phyloP scores from a whole-genome alignment of 2,329 filamentous ascomycete species.

The Parastagonospora nodorum region DNA sequence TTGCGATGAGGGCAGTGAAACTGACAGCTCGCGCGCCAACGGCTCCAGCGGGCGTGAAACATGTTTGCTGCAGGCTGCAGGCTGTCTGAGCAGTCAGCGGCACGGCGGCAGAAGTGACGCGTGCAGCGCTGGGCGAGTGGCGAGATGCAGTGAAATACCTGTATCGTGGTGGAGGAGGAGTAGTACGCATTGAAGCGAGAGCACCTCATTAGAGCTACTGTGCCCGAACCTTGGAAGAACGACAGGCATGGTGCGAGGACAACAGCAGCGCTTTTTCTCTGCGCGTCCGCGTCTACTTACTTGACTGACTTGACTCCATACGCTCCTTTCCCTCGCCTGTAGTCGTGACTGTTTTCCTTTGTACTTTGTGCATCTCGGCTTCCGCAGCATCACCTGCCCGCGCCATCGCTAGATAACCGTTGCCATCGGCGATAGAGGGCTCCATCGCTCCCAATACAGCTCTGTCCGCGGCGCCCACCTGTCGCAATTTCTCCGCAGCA shows the following conservation, averaged over 20 bases:
- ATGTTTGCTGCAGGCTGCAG: not conserved
- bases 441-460: not conserved
- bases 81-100: not conserved
- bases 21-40: not conserved
- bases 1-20: not conserved
- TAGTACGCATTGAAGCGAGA: constrained; percentile 2
- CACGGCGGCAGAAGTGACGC: not conserved
- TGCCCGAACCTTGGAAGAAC: constrained; percentile 10
- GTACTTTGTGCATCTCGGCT: not conserved
- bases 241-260: constrained; percentile 13
- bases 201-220: constrained; percentile 4
- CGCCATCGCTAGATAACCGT: not conserved
- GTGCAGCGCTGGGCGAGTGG: constrained; percentile 1
- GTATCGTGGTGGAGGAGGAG: not conserved
- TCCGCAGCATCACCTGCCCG: not conserved
- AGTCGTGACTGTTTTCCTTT: constrained; percentile 2
- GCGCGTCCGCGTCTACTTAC: not conserved
- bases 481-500: not conserved
- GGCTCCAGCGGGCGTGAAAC: not conserved
- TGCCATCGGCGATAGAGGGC: not conserved
- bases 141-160: constrained; percentile 1
- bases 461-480: not conserved
- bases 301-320: not conserved
- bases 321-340: constrained; percentile 1
- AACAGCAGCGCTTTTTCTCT: constrained; percentile 14